Percentiles rank a stretch among this genome's conserved stretches.
Conservation (phyloP, 768 basidiomycete species). For the Lactarius psammicola region DNA sequence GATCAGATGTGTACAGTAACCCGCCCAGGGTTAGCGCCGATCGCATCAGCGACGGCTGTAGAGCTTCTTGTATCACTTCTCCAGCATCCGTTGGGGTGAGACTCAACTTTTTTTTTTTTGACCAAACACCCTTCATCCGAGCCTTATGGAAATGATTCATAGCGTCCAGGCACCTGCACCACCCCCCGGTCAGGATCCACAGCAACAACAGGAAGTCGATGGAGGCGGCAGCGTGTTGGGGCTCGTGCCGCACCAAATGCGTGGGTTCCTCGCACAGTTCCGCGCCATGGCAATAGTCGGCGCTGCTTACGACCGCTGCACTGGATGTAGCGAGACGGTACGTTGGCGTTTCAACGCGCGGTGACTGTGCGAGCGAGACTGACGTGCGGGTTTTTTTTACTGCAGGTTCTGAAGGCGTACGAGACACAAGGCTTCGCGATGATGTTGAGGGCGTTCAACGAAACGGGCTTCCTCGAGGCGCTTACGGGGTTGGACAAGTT, state of each 20-base stretch:
- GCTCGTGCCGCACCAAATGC: slow-evolving; percentile 88
- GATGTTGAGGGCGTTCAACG: slow-evolving; percentile 80
- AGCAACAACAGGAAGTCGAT: slow-evolving; percentile 19
- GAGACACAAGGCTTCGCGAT: slow-evolving; percentile 76
- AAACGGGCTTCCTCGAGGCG: slow-evolving; percentile 69
- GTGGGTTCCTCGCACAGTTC: slow-evolving; percentile 89
- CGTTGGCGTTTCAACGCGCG: slow-evolving; percentile 30
- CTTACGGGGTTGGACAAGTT: slow-evolving; percentile 57
- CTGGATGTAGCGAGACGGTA: slow-evolving; percentile 84
- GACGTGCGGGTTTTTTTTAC: neutral
- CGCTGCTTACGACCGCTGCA: slow-evolving; percentile 82
- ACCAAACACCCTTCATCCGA: neutral
- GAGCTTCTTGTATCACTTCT: slow-evolving; percentile 86
- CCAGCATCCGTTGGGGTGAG: slow-evolving; percentile 85
- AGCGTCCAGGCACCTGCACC: slow-evolving; percentile 72
- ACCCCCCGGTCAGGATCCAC: slow-evolving; percentile 41
- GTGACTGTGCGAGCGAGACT: neutral
- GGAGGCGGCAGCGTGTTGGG: slow-evolving; percentile 62
- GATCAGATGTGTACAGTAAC: slow-evolving; percentile 99
- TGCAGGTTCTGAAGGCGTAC: slow-evolving; percentile 79
- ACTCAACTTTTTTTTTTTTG: neutral
- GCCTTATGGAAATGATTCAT: slow-evolving; percentile 4
- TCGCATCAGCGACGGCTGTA: slow-evolving; percentile 89
- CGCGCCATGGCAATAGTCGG: slow-evolving; percentile 81
- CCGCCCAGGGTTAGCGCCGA: slow-evolving; percentile 88